phyloP scores from a whole-genome alignment of 768 basidiomycete species.

The Agrocybe chaxingu region DNA sequence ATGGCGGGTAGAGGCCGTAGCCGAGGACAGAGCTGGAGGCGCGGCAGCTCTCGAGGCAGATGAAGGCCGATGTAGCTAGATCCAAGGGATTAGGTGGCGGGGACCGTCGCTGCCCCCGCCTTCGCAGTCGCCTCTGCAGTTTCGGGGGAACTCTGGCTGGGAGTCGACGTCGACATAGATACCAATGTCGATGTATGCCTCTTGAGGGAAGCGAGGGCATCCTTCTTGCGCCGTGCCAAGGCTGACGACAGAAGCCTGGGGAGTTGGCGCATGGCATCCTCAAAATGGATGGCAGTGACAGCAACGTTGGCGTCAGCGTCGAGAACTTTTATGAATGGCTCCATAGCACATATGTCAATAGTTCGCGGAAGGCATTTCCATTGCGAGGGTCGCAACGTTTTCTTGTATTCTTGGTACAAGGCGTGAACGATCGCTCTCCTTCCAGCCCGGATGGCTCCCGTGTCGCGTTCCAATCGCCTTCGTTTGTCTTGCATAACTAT shows the following conservation, averaged over 20 bases:
- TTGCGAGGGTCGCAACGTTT: constrained; percentile 15
- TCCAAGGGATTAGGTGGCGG: too few relatives aligned
- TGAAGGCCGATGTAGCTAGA: too few relatives aligned
- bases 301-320: background rate
- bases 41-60: too few relatives aligned
- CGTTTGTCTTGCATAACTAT: background rate
- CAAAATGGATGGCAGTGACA: background rate
- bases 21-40: too few relatives aligned
- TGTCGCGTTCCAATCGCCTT: background rate
- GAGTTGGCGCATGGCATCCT: background rate
- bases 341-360: constrained; percentile 12
- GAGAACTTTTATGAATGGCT: constrained; percentile 4
- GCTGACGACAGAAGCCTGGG: background rate
- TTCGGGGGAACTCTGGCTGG: too few relatives aligned
- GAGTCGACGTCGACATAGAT: too few relatives aligned
- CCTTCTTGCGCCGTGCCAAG: background rate
- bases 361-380: constrained; percentile 21
- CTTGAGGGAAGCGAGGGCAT: background rate
- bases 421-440: constrained; percentile 3
- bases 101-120: too few relatives aligned
- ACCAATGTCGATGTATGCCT: too few relatives aligned
- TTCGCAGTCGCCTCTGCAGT: too few relatives aligned
- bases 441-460: background rate
- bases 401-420: constrained; percentile 17
- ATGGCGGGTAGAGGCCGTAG: too few relatives aligned